A percentile compares a stretch with the other conserved stretches of the same genome.
phyloP scores from a whole-genome alignment of 768 basidiomycete genomes.

The Trametes gibbosa region DNA sequence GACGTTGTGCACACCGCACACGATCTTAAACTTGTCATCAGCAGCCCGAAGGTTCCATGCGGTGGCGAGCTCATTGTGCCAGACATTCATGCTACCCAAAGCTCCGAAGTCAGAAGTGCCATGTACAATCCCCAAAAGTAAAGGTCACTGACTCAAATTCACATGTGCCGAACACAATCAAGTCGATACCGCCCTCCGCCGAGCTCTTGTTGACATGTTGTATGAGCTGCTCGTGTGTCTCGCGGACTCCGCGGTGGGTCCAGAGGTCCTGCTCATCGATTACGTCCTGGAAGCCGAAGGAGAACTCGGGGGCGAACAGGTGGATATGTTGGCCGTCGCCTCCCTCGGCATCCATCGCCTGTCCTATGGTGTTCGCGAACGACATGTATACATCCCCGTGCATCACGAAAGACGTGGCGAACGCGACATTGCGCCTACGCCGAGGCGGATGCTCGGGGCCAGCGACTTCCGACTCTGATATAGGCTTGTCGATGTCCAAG shows the following conservation, averaged over 20 bases:
- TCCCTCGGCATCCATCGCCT: constrained; percentile 28
- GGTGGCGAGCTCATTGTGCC: constrained; percentile 29
- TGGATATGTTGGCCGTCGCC: constrained; percentile 21
- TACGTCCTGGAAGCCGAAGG: constrained; percentile 33
- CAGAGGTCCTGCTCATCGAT: constrained; percentile 34
- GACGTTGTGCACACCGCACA: constrained; percentile 43
- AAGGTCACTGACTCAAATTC: constrained; percentile 38
- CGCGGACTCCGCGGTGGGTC: constrained; percentile 25
- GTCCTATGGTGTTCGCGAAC: constrained; percentile 33
- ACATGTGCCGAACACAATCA: constrained; percentile 44
- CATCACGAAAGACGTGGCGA: constrained; percentile 35
- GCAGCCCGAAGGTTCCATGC: constrained; percentile 37
- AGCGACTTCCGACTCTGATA: background rate
- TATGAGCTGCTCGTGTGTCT: constrained; percentile 28
- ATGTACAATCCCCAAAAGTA: too few relatives aligned
- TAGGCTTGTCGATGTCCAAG: background rate
- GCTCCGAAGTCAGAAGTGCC: too few relatives aligned
- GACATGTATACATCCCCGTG: constrained; percentile 41
- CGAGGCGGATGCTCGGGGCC: background rate
- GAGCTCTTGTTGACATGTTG: constrained; percentile 24
- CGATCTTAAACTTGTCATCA: constrained; percentile 39
- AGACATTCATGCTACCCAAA: constrained; percentile 21
- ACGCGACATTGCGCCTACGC: constrained; percentile 29
- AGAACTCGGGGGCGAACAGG: constrained; percentile 34
- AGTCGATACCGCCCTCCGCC: constrained; percentile 30